Conservation (phyloP, 306 rosid species). For the Fagus sylvatica region DNA sequence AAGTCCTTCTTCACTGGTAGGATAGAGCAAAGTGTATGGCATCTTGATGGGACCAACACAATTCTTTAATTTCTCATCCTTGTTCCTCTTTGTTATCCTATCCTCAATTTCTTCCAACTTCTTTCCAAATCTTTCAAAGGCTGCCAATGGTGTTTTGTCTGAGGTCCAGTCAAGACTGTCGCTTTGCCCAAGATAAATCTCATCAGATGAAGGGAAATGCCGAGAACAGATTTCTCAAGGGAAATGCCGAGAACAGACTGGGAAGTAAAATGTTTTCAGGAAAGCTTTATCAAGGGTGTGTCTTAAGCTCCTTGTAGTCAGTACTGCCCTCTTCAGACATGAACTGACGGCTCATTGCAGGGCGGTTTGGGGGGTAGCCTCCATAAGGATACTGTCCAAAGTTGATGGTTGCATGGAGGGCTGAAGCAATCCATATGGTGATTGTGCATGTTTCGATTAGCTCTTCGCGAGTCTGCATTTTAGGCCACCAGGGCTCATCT, state of each 20-base stretch:
- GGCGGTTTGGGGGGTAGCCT: conserved; percentile 66
- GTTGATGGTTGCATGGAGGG: conserved; percentile 75
- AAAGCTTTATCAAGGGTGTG: conserved; percentile 59
- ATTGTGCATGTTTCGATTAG: conserved; percentile 56
- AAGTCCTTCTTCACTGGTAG: conserved; percentile 53
- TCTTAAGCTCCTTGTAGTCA: conserved; percentile 51
- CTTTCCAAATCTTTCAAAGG: conserved; percentile 50
- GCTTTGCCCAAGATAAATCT: conserved; percentile 70
- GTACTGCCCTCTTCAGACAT: conserved; percentile 57
- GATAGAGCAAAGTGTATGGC: conserved; percentile 66
- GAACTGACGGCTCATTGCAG: conserved; percentile 45
- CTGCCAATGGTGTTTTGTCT: conserved; percentile 43
- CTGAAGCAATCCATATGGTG: conserved; percentile 71
- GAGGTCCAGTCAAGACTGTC: conserved; percentile 65
- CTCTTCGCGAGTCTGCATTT: conserved; percentile 53
- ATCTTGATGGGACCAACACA: conserved; percentile 58
- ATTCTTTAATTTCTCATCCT: conserved; percentile 43
- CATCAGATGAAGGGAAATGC: conserved; percentile 83
- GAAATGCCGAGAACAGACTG: conserved; percentile 63
- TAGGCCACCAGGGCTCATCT: conserved; percentile 80
- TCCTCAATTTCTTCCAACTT: conserved; percentile 44
- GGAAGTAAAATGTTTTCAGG: conserved; percentile 54
- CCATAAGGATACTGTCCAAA: conserved; percentile 82
- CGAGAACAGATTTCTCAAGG: conserved; percentile 61
- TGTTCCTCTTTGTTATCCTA: conserved; percentile 37